Evolutionary conservation across 2,329 filamentous ascomycete species (phyloP).

Genomic region (Myrmaecium sp.): DNA sequence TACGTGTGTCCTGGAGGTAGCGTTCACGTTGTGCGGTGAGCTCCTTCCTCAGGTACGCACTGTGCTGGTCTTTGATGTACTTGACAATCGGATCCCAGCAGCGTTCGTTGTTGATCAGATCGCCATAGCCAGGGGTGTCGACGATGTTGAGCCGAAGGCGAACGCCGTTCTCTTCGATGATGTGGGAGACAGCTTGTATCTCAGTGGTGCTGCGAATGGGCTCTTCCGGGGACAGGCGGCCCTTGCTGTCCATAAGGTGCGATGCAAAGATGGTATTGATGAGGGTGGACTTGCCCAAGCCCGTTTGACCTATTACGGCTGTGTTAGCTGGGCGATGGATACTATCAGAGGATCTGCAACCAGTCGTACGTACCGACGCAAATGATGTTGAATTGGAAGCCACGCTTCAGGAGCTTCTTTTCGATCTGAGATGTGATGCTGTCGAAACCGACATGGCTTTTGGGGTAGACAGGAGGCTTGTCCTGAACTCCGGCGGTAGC

Average conservation of each 20-base stretch:
- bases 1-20: slow-evolving; percentile 97
- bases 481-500: slow-evolving; percentile 46
- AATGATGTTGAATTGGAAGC: slow-evolving; percentile 99
- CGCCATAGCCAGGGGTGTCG: slow-evolving; percentile 94
- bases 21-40: slow-evolving; percentile 97
- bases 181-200: slow-evolving; percentile 94
- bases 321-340: slow-evolving; percentile 6
- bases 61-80: slow-evolving; percentile 99
- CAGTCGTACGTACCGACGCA: slow-evolving; percentile 67
- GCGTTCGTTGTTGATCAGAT: slow-evolving; percentile 98
- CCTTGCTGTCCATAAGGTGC: slow-evolving; percentile 97
- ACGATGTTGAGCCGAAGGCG: slow-evolving; percentile 96
- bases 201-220: slow-evolving; percentile 89
- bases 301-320: slow-evolving; percentile 64
- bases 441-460: slow-evolving; percentile 99
- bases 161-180: slow-evolving; percentile 98
- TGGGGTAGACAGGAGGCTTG: slow-evolving; percentile 51
- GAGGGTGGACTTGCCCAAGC: slow-evolving; percentile 93
- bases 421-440: slow-evolving; percentile 99
- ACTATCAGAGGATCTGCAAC: slow-evolving; percentile 8
- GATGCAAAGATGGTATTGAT: slow-evolving; percentile 99
- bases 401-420: slow-evolving; percentile 97
- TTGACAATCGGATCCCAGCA: slow-evolving; percentile 99
- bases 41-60: slow-evolving; percentile 96
- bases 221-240: slow-evolving; percentile 81